Evolutionary conservation across 202 grass and related monocot species (phyloP), one percentile per base, ranked within the genome.

Genomic region (Saccharum hybrid): DNA sequence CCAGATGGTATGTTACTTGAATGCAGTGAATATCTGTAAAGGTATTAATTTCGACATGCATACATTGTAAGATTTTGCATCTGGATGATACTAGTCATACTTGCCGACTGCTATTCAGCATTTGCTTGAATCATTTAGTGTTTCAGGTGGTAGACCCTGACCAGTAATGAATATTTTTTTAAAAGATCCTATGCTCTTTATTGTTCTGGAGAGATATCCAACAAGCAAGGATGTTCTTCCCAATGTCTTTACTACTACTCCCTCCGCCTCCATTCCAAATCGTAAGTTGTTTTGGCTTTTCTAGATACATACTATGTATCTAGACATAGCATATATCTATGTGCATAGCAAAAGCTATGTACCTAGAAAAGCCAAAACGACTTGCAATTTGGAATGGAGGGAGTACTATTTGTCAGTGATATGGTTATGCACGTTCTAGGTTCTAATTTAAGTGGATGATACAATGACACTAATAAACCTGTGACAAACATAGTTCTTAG

Each of bases 91-190:
- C 26, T 54, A 68, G 42, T 87, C 28, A 76, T 16, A 57, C 63
- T 68, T 0, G 15, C 9, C 33, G 22, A 70, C 66, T 40, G 28
- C 37, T 26, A 72, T 77, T 71, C 37, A 72, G 60, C 37, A 72
- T 72, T 82, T 81, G 10, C 71, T 85, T 30, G 60, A 72, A 82
- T 77, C 66, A 37, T 78, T 10, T 40, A 76, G 43, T n/a, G 13
- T 81, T 79, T 12, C 26, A 51, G 34, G 65, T 75, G 51, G 19
- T 74, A 62, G 11, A 84, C 38, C 63, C 54, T 75, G 64, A 71
- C 64, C 26, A 75, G 19, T 22, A 40, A 43, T 81, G 51, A 18
- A 51, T 68, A 49, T 62, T 76, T 49, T 12, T 88, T 72, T 26
- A 0, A 33, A 28, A 67, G 65, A 63, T 48, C 11, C 7, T 38